Conservation (phyloP, 352 stramenopile species). For the Globisporangium irregulare region DNA sequence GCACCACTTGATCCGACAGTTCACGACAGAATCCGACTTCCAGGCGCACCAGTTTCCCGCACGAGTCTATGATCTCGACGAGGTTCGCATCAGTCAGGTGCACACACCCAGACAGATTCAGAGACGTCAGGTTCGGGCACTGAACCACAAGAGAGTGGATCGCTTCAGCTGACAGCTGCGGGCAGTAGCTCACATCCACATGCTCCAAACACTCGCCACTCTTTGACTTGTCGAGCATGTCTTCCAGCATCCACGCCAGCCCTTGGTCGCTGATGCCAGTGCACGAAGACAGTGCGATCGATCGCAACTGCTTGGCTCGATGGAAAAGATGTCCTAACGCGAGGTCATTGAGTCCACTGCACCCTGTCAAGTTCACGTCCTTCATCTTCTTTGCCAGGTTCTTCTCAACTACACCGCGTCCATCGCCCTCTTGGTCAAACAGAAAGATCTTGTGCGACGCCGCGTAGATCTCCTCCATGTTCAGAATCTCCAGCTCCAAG, state of each 20-base stretch:
- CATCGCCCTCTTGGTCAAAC: conserved; percentile 84
- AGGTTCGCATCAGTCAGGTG: conserved; percentile 68
- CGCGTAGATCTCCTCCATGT: conserved; percentile 77
- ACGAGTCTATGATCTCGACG: conserved; percentile 67
- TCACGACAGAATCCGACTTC: conserved; percentile 82
- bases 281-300: conserved; percentile 57
- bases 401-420: conserved; percentile 72
- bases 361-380: conserved; percentile 65
- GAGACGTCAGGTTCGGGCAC: conserved; percentile 56
- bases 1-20: conserved; percentile 71
- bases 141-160: conserved; percentile 57
- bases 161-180: conserved; percentile 46
- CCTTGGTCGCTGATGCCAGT: conserved; percentile 63
- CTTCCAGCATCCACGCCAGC: conserved; percentile 50
- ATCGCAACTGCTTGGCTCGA: conserved; percentile 45
- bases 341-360: conserved; percentile 66
- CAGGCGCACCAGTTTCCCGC: conserved; percentile 62
- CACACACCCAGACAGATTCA: conserved; percentile 84
- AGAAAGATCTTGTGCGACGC: conserved; percentile 76
- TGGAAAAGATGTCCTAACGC: conserved; percentile 68
- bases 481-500: conserved; percentile 69
- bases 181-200: conserved; percentile 84
- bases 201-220: conserved; percentile 41
- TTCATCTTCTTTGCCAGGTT: conserved; percentile 65
- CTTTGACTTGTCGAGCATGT: conserved; percentile 63